Percentiles rank a stretch among this genome's conserved stretches.
These are phyloP conservation scores for Aspergillus tamarii DNA, from an alignment of 2,329 filamentous ascomycete genomes.

Conservation along the genomic window DNA sequence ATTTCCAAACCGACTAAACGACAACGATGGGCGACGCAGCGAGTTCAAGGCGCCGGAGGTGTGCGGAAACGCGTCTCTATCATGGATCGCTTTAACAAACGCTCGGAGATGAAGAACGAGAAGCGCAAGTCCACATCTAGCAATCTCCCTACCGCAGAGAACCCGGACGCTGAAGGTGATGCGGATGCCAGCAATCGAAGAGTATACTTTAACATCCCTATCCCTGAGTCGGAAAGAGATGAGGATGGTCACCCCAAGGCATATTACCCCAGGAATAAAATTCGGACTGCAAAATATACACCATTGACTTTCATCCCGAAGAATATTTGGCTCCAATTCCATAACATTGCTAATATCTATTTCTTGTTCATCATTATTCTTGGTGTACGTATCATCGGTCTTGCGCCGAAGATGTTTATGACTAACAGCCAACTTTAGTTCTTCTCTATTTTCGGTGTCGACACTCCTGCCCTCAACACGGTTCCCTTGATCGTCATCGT, in stretches of 20 bases:
- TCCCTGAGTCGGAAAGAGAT: slow-evolving; percentile 75
- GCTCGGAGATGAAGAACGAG: slow-evolving; percentile 68
- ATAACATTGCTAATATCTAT: slow-evolving; percentile 98
- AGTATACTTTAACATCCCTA: slow-evolving; percentile 78
- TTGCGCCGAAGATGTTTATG: neutral
- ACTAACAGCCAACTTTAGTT: slow-evolving; percentile 61
- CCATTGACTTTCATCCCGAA: slow-evolving; percentile 93
- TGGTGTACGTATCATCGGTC: slow-evolving; percentile 64
- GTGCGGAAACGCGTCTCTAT: slow-evolving; percentile 80
- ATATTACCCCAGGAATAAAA: slow-evolving; percentile 87
- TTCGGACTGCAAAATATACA: slow-evolving; percentile 96
- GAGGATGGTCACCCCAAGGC: slow-evolving; percentile 75
- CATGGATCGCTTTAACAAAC: slow-evolving; percentile 72
- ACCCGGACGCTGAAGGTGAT: slow-evolving; percentile 41
- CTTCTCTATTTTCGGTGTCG: slow-evolving; percentile 92
- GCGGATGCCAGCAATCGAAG: slow-evolving; percentile 38
- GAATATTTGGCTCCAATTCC: slow-evolving; percentile 96
- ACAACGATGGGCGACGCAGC: slow-evolving; percentile 95
- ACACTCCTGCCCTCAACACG: slow-evolving; percentile 85
- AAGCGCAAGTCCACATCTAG: slow-evolving; percentile 57
- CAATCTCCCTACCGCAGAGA: slow-evolving; percentile 39
- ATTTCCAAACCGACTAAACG: slow-evolving; percentile 70
- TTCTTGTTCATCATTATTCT: slow-evolving; percentile 97
- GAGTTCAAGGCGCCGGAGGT: slow-evolving; percentile 74
- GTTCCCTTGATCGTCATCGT: slow-evolving; percentile 94